phyloP scores from a whole-genome alignment of 2,329 filamentous ascomycete species.

The Calonectria henricotiae region DNA sequence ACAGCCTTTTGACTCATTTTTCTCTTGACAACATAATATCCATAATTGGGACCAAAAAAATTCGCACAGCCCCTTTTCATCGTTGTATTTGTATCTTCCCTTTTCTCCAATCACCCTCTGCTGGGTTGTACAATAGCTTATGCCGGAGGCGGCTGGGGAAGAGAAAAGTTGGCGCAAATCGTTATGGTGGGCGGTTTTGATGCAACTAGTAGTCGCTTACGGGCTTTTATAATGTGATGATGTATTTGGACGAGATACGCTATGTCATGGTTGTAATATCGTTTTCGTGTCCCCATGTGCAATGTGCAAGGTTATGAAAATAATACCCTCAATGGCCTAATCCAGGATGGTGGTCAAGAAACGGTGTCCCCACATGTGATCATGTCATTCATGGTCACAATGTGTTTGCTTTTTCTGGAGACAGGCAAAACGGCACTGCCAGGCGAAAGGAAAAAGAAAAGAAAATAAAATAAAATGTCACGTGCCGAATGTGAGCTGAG shows the following conservation, averaged over 20 bases:
- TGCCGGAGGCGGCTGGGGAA: slow-evolving; percentile 53
- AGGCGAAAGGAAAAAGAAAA: background rate
- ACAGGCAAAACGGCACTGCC: background rate
- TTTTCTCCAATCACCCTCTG: slow-evolving; percentile 56
- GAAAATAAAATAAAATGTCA: background rate
- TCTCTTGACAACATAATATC: slow-evolving; percentile 54
- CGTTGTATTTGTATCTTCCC: slow-evolving; percentile 57
- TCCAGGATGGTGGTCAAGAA: background rate
- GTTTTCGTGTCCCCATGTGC: background rate
- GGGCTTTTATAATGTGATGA: slow-evolving; percentile 33
- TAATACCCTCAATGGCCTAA: background rate
- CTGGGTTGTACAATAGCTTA: slow-evolving; percentile 60
- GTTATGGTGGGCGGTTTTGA: slow-evolving; percentile 55
- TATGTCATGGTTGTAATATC: background rate
- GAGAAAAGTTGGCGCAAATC: slow-evolving; percentile 58
- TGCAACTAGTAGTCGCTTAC: slow-evolving; percentile 36
- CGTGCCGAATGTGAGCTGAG: background rate
- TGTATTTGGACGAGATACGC: slow-evolving; percentile 20
- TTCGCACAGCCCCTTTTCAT: slow-evolving; percentile 49
- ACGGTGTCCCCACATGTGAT: slow-evolving; percentile 2
- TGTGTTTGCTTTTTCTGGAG: slow-evolving; percentile 5
- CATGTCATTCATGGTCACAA: background rate
- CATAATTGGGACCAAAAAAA: slow-evolving; percentile 52
- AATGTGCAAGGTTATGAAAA: background rate
- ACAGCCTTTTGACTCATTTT: slow-evolving; percentile 51